A percentile compares a stretch with the other conserved stretches of the same genome.
phyloP scores from a whole-genome alignment of 2,329 filamentous ascomycete genomes.

The Setomelanomma holmii region DNA sequence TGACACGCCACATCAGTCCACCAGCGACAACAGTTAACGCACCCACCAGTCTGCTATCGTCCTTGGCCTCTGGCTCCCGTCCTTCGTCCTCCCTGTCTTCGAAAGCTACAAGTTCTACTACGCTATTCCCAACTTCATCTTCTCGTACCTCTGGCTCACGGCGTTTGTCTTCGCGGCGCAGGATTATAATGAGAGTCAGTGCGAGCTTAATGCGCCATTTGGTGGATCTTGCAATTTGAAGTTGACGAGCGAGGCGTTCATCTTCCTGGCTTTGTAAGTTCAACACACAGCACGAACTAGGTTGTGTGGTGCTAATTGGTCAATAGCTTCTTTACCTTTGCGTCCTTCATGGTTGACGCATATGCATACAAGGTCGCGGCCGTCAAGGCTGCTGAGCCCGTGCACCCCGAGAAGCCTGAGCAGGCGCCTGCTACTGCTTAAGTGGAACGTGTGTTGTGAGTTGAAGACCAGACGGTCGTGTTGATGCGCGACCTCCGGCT shows the following conservation, averaged over 20 bases:
- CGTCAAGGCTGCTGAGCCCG: constrained; percentile 5
- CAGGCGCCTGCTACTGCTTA: constrained; percentile 1
- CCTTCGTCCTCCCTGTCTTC: constrained; percentile 49
- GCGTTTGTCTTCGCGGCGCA: constrained; percentile 57
- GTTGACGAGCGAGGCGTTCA: constrained; percentile 52
- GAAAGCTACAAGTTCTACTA: constrained; percentile 46
- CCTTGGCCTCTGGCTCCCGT: constrained; percentile 45
- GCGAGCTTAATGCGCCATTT: constrained; percentile 42
- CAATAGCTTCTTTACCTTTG: constrained; percentile 51
- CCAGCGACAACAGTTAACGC: background rate
- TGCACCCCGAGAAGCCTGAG: constrained; percentile 14
- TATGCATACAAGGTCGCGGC: constrained; percentile 15
- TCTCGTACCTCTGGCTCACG: constrained; percentile 59
- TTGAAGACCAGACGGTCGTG: background rate
- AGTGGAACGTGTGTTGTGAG: background rate
- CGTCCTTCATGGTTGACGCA: constrained; percentile 48
- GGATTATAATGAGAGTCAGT: constrained; percentile 50
- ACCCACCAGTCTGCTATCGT: constrained; percentile 51
- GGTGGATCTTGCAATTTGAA: constrained; percentile 47
- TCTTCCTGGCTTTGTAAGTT: constrained; percentile 55
- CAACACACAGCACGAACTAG: constrained; percentile 20
- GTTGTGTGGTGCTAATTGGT: constrained; percentile 31
- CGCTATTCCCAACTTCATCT: constrained; percentile 53
- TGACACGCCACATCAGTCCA: constrained; percentile 14
- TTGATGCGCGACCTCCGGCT: background rate